A percentile compares a stretch with the other conserved stretches of the same genome.
These are phyloP conservation scores for Ammopiptanthus mongolicus DNA, from an alignment of 306 rosid species.

Conservation along the genomic window DNA sequence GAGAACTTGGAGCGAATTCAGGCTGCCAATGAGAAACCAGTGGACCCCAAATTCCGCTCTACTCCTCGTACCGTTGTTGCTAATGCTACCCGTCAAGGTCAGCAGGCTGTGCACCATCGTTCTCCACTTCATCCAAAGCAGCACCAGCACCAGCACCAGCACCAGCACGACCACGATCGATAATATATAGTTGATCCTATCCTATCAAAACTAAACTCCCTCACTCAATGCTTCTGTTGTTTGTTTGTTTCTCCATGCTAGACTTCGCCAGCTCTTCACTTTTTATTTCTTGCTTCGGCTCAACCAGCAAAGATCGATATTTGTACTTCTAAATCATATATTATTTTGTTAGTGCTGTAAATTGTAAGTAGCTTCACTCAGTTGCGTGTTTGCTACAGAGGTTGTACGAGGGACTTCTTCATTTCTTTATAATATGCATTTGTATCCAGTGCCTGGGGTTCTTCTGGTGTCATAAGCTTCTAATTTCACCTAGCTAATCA, in stretches of 20 bases:
- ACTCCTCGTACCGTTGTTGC: constrained; percentile 16
- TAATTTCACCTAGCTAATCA: too few species aligned
- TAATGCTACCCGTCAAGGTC: constrained; percentile 35
- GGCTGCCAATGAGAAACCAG: constrained; percentile 41
- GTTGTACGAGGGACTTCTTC: neutral
- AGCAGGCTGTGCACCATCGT: constrained; percentile 44
- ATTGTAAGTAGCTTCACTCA: neutral
- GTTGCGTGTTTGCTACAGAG: constrained; percentile 13
- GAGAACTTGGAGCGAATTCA: constrained; percentile 60
- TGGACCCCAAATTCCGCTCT: constrained; percentile 40
- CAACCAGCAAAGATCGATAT: neutral
- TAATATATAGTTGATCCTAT: too few species aligned
- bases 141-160: too few species aligned
- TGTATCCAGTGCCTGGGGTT: too few species aligned
- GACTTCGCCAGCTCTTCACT: neutral
- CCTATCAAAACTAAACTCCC: too few species aligned
- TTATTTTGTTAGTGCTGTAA: neutral
- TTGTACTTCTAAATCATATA: neutral
- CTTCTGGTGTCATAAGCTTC: too few species aligned
- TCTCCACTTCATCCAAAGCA: constrained; percentile 58
- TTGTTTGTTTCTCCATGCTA: too few species aligned
- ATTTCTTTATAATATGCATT: neutral
- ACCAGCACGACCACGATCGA: too few species aligned
- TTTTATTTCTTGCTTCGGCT: constrained; percentile 9
- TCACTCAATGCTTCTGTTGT: neutral